Conservation (phyloP, 2,329 filamentous ascomycete genomes). For the Phyllosticta capitalensis region DNA sequence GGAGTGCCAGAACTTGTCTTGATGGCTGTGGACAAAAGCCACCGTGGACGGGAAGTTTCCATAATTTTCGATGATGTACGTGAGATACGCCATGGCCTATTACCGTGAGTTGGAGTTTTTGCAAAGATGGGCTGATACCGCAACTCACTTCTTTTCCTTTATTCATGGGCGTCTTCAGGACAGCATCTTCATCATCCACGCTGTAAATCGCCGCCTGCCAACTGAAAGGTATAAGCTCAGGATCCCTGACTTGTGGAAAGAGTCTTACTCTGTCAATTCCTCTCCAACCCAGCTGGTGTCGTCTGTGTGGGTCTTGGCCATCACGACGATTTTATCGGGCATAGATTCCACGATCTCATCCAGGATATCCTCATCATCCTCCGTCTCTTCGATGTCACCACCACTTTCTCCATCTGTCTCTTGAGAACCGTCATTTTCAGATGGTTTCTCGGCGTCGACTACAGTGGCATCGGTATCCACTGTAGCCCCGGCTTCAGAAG, state of each 20-base stretch:
- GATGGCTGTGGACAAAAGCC: conserved; percentile 16
- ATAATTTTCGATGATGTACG: conserved; percentile 20
- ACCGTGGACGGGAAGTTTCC: conserved; percentile 15
- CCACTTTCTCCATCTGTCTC: neutral
- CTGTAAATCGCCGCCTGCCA: conserved; percentile 13
- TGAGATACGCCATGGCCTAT: conserved; percentile 17
- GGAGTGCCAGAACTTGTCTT: conserved; percentile 12
- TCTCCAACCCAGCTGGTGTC: conserved; percentile 15
- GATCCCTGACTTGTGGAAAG: too few relatives aligned
- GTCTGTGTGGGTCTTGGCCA: conserved; percentile 10
- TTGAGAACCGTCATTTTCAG: neutral
- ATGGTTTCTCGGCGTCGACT: neutral
- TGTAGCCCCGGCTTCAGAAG: neutral
- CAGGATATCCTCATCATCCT: neutral
- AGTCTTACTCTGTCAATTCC: conserved; percentile 8
- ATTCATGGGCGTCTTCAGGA: conserved; percentile 15
- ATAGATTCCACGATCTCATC: neutral
- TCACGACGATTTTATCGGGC: conserved; percentile 8
- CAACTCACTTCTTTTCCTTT: conserved; percentile 15
- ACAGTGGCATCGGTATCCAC: neutral
- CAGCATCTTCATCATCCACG: conserved; percentile 11
- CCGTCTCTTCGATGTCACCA: neutral
- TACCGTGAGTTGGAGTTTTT: neutral
- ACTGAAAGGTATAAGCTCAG: neutral
- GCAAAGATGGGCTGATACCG: too few relatives aligned